Evolutionary conservation across 1,284 basidiomycete species (phyloP).

Genomic region (Psilocybe mexicana): DNA sequence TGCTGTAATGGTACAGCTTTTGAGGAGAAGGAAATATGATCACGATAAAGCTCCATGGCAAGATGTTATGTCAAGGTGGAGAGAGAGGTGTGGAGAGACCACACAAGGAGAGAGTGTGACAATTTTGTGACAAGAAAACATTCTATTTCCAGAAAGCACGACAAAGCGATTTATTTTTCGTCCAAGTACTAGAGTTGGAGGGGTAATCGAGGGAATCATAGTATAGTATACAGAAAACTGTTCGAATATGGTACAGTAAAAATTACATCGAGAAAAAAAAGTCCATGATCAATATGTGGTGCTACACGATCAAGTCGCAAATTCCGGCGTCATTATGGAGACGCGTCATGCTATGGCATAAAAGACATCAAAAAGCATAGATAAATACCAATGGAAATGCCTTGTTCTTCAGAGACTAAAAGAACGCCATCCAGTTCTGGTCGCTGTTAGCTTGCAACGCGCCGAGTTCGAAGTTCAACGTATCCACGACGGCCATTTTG

Average conservation of each 20-base stretch:
- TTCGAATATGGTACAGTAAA: not conserved
- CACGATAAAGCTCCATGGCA: not conserved
- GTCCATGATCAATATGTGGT: not conserved
- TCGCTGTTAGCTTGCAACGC: constrained; percentile 41
- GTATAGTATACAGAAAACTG: not conserved
- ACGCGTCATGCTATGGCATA: not conserved
- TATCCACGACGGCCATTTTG: constrained; percentile 40
- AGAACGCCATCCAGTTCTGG: constrained; percentile 48
- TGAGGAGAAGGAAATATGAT: not conserved
- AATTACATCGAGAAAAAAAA: not conserved
- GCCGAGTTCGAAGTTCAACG: constrained; percentile 46
- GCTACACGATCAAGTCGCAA: not conserved
- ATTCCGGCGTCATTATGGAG: not conserved
- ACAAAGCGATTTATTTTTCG: no score
- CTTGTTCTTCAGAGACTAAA: constrained; percentile 23
- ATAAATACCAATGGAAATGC: not conserved
- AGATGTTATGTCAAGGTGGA: no score
- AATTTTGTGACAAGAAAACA: constrained; percentile 8
- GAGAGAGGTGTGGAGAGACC: no score
- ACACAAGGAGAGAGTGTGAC: not conserved
- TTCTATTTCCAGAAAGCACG: no score
- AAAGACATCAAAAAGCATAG: not conserved
- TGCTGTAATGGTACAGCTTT: not conserved
- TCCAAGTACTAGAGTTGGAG: no score
- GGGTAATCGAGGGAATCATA: no score